A percentile compares a stretch with the other conserved stretches of the same genome.
Evolutionary conservation across 441 rosid genomes (phyloP).

Genomic region (Rhodomyrtus psidioides): DNA sequence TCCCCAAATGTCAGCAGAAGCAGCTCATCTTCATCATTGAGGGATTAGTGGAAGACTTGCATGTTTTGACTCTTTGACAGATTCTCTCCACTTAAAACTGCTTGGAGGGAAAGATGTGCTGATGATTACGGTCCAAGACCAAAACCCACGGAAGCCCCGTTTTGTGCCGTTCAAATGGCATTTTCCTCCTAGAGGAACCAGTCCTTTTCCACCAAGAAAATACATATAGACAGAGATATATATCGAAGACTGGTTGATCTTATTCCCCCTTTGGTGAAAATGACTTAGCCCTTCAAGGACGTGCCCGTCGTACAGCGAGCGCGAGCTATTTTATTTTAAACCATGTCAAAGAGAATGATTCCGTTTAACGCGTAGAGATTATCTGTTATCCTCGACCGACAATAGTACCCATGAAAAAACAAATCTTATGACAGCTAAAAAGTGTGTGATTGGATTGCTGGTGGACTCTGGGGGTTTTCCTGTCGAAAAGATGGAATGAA

Average conservation of each 20-base stretch:
- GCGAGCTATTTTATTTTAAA: not conserved
- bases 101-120: not conserved
- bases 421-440: not conserved
- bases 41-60: not conserved
- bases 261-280: not conserved
- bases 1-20: not conserved
- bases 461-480: not conserved
- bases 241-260: not conserved
- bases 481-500: not conserved
- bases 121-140: not conserved
- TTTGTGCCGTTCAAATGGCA: not conserved
- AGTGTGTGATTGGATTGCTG: not conserved
- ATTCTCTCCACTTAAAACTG: not conserved
- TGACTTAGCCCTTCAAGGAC: not conserved
- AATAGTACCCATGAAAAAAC: not conserved
- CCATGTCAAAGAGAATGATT: not conserved
- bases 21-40: not conserved
- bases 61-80: not conserved
- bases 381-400: rapidly evolving
- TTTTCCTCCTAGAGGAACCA: not conserved
- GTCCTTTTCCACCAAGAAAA: not conserved
- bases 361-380: not conserved
- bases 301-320: not conserved
- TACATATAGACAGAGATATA: not conserved
- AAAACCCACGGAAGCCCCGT: not conserved